Evolutionary conservation across 768 basidiomycete genomes (phyloP), one percentile per base, ranked within the genome.

Genomic region (Suillus hirtellus): DNA sequence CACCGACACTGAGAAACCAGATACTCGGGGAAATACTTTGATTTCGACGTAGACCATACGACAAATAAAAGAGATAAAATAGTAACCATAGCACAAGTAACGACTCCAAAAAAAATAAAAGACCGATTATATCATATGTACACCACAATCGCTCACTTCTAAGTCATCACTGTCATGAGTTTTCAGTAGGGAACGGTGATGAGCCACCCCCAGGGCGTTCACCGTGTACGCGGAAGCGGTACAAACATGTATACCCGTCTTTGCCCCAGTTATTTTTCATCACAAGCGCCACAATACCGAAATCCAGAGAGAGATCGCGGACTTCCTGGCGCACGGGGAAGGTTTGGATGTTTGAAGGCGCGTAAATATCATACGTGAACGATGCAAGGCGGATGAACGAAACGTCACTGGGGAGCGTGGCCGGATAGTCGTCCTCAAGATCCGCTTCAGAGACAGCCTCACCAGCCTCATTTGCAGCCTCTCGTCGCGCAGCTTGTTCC

Each of bases 181-280:
- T 63, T 14, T 67, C 68, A 49, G 69, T 71, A 44, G 76, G 65
- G 59, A 71, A 73, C 5, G 81, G 79, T 44, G 73, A 66, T 7
- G 81, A 79, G 21, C 72, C 68, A 60, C 78, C 82, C 12, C 75
- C 81, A 59, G 86, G 69, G 61, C 73, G 79, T 67, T 84, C 78
- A 17, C 92, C 92, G 69, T 93, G 92, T 37, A 92, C 90, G 49
- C 92, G 84, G 77, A 94, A 79, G 50, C 92, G 86, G 75, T 95
- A 99, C 44, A 99, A 75, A 75, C 96, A 99, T 0, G 96, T 97
- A 72, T 84, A 93, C 63, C 89, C 87, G 7, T 82, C 80, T 75
- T 81, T 80, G 47, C 96, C 96, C 89, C 95, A 98, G 72, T 98
- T 99, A 71, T 80, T 90, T 76, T 86, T 82, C 68, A 99, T 80